Percentiles rank a stretch among this genome's conserved stretches.
These are phyloP conservation scores for Aspergillus conjunctus DNA, from an alignment of 495 filamentous ascomycete genomes.

Conservation along the genomic window DNA sequence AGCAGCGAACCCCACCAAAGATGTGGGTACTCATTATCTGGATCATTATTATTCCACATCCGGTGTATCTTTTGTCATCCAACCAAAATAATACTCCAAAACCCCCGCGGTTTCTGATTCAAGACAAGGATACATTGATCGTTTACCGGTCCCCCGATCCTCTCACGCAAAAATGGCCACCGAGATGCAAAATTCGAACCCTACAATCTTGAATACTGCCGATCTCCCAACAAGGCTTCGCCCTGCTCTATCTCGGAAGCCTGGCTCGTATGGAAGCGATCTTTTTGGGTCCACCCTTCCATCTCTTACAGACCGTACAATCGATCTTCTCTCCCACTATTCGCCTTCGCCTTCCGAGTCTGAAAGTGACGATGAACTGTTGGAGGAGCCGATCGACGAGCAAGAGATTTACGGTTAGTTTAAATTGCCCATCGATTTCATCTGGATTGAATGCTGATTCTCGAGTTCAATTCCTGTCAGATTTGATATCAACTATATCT, in stretches of 20 bases:
- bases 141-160: not conserved
- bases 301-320: constrained; percentile 48
- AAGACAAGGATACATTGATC: not conserved
- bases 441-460: not conserved
- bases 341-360: constrained; percentile 35
- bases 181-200: constrained; percentile 86
- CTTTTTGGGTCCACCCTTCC: constrained; percentile 52
- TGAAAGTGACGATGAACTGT: constrained; percentile 62
- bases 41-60: no score
- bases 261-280: constrained; percentile 41
- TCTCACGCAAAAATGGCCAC: constrained; percentile 33
- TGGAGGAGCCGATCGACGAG: constrained; percentile 84
- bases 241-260: constrained; percentile 45
- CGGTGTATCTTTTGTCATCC: not conserved
- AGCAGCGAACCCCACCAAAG: no score
- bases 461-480: constrained; percentile 45
- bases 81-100: not conserved
- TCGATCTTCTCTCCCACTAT: constrained; percentile 53
- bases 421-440: constrained; percentile 8
- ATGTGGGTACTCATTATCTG: no score
- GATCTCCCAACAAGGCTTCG: constrained; percentile 83
- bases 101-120: not conserved
- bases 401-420: constrained; percentile 90
- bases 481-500: constrained; percentile 89
- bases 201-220: constrained; percentile 85